Conservation (phyloP, 768 basidiomycete genomes). For the Leucocoprinus leucothites region DNA sequence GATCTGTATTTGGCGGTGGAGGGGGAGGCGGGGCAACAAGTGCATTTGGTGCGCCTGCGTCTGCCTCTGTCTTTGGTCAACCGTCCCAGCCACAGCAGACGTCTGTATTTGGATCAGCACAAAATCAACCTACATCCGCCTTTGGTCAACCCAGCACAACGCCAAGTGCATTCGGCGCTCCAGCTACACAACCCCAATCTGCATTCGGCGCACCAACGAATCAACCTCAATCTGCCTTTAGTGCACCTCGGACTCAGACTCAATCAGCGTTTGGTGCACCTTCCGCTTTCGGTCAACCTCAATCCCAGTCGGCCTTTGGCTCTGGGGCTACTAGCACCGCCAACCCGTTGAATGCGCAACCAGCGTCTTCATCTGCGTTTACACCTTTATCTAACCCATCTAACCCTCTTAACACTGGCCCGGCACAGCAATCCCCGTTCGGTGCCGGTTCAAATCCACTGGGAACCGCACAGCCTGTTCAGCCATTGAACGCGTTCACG, state of each 20-base stretch:
- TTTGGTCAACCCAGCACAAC: conserved; percentile 21
- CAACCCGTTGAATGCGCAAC: conserved; percentile 1
- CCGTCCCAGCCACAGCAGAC: conserved; percentile 9
- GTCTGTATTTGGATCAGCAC: conserved; percentile 4
- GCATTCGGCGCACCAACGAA: conserved; percentile 16
- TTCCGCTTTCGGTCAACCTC: conserved; percentile 7
- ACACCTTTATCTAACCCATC: neutral
- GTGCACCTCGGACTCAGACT: conserved; percentile 10
- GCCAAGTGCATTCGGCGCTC: neutral
- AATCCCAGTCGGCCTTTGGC: neutral
- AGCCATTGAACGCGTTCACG: neutral
- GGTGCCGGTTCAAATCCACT: neutral
- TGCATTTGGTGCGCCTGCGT: conserved; percentile 20
- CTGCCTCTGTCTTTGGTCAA: conserved; percentile 18
- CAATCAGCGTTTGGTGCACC: conserved; percentile 15
- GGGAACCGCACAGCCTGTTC: neutral
- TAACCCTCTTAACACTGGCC: neutral
- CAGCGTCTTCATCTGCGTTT: neutral
- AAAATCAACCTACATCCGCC: conserved; percentile 16
- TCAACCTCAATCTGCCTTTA: conserved; percentile 19
- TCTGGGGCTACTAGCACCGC: neutral
- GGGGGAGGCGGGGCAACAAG: too few relatives aligned
- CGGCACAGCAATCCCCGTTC: neutral
- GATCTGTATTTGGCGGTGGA: conserved; percentile 25
- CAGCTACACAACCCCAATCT: conserved; percentile 1